Evolutionary conservation across 163 green algal species (phyloP).

Genomic region (Volvox carteri): DNA sequence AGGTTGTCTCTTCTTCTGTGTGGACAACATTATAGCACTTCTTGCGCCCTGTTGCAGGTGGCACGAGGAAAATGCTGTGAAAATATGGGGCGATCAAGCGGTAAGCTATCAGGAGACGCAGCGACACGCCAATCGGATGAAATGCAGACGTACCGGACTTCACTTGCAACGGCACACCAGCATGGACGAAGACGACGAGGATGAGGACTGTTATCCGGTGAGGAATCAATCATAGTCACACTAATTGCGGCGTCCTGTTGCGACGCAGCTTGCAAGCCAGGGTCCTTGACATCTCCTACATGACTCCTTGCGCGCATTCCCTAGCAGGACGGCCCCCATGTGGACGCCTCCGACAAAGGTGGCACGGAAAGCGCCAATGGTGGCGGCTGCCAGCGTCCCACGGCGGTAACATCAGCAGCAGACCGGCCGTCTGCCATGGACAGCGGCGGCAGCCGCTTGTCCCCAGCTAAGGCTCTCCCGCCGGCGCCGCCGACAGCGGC

Average conservation of each 20-base stretch:
- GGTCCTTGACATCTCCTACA: too few relatives aligned
- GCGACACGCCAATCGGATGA: constrained; percentile 41
- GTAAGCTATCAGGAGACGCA: constrained; percentile 37
- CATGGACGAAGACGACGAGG: constrained; percentile 17
- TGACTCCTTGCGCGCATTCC: too few relatives aligned
- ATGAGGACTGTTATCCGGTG: constrained; percentile 4
- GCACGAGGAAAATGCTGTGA: constrained; percentile 13
- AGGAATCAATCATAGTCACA: too few relatives aligned
- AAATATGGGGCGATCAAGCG: background rate
- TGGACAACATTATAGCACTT: too few relatives aligned
- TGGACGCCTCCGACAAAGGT: background rate
- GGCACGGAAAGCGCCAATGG: background rate
- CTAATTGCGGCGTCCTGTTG: too few relatives aligned
- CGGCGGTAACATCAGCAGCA: too few relatives aligned
- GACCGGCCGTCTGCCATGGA: background rate
- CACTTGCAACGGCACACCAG: background rate
- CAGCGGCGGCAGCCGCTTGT: background rate
- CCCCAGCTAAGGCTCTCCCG: background rate
- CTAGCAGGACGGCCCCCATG: background rate
- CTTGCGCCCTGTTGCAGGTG: constrained; percentile 39
- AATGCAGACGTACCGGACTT: background rate
- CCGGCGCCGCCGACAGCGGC: background rate
- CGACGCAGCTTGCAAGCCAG: too few relatives aligned
- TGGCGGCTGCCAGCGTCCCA: background rate
- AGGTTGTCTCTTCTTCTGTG: too few relatives aligned